Evolutionary conservation across 176 grass and related monocot species (phyloP), one percentile per base, ranked within the genome.

Genomic region (Alloteropsis semialata): DNA sequence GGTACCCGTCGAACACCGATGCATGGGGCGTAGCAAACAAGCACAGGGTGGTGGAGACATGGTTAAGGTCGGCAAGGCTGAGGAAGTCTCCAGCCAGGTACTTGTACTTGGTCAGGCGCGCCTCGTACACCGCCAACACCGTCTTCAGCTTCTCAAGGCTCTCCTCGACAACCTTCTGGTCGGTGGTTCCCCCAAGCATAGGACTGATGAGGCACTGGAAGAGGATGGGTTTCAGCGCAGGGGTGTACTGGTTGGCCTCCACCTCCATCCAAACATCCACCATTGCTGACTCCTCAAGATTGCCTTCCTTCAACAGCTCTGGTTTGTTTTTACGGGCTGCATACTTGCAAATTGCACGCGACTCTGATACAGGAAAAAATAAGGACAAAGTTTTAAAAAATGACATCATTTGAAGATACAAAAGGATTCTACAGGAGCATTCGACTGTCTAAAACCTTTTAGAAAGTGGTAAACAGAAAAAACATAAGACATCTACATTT

Each of bases 221-320:
- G 69, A 91, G 37, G 54, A 94, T 73, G 21, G 89, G 84, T 13
- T 8, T 25, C 74, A 90, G 6, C 7, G 38, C 66, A 43, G 81
- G 25, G 5, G 69, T 87, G 78, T 87, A 94, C 72, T 91, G 89
- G 5, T 94, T 79, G 17, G 89, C 81, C 76, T 94, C 92, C 77
- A 87, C 89, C 67, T 91, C 92, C 24, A 85, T 39, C 92, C 92
- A 94, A 56, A 91, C 80, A 78, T 94, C 87, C 27, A 94, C 89
- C 66, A 91, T 43, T 11, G 92, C 81, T 11, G 84, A 69, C 69
- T 94, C 84, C 51, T 42, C 60, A 22, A 85, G 81, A 74, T 12
- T 59, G 27, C 81, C 73, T 5, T 83, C 77, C 72, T 84, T 79
- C 59, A 94, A 73, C 34, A 94, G 87, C 33, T 91, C 89, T 1